Conservation (phyloP, 2,329 filamentous ascomycete species). For the Microsporum canis region DNA sequence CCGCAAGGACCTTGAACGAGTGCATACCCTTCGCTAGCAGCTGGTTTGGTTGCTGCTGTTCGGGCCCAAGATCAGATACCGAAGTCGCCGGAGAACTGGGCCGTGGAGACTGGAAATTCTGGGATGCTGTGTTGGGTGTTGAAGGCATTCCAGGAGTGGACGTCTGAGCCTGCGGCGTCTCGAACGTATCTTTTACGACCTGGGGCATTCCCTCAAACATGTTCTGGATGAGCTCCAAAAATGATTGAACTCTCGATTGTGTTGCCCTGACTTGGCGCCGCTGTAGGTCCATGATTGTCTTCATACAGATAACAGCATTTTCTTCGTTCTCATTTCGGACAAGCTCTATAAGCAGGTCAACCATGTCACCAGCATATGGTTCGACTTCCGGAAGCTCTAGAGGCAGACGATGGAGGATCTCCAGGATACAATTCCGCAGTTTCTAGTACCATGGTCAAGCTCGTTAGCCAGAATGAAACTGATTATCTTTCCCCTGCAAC, state of each 20-base stretch:
- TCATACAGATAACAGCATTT: slow-evolving; percentile 95
- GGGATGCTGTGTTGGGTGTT: slow-evolving; percentile 40
- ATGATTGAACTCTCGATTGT: slow-evolving; percentile 70
- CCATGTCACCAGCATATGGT: slow-evolving; percentile 74
- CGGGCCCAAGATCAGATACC: slow-evolving; percentile 66
- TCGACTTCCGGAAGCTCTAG: slow-evolving; percentile 71
- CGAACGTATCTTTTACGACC: slow-evolving; percentile 89
- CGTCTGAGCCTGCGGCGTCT: slow-evolving; percentile 49
- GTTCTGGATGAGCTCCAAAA: slow-evolving; percentile 84
- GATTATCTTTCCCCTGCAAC: slow-evolving; percentile 5
- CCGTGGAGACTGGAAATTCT: slow-evolving; percentile 74
- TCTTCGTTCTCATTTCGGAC: slow-evolving; percentile 94
- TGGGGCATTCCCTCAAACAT: slow-evolving; percentile 92
- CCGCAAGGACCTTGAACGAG: slow-evolving; percentile 95
- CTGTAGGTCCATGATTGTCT: slow-evolving; percentile 94
- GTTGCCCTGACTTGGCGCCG: slow-evolving; percentile 81
- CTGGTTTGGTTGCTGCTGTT: slow-evolving; percentile 71
- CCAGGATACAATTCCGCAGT: slow-evolving; percentile 83
- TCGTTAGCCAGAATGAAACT: neutral
- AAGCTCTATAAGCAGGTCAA: slow-evolving; percentile 79
- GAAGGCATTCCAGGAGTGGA: slow-evolving; percentile 41
- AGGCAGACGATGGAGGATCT: slow-evolving; percentile 82
- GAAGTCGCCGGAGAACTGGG: slow-evolving; percentile 82
- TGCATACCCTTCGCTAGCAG: slow-evolving; percentile 88
- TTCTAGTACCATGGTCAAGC: slow-evolving; percentile 42